phyloP scores from a whole-genome alignment of 805 yeast genomes.

The Wickerhamiella shivajii region DNA sequence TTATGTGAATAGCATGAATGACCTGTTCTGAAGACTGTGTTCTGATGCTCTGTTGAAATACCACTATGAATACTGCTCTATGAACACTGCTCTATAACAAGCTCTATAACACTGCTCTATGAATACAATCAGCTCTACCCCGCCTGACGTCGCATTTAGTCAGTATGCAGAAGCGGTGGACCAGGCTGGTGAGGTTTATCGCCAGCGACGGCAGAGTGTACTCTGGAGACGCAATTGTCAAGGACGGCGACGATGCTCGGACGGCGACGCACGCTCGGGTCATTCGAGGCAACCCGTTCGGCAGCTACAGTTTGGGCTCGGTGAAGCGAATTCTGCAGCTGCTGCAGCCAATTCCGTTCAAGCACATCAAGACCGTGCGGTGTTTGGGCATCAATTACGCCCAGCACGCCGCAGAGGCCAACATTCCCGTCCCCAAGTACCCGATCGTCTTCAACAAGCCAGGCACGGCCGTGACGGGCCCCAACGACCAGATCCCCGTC shows the following conservation, averaged over 20 bases:
- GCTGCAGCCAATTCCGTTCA: slow-evolving; percentile 29
- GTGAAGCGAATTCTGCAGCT: slow-evolving; percentile 24
- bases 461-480: slow-evolving; percentile 31
- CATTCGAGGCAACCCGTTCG: slow-evolving; percentile 35
- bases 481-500: slow-evolving; percentile 30
- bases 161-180: slow-evolving; percentile 13
- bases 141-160: too few species aligned
- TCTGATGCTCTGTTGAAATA: too few species aligned
- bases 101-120: too few species aligned
- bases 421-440: slow-evolving; percentile 30
- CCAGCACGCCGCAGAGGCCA: slow-evolving; percentile 30
- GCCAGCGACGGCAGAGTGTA: slow-evolving; percentile 31
- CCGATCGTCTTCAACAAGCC: slow-evolving; percentile 42
- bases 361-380: slow-evolving; percentile 29
- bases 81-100: too few species aligned
- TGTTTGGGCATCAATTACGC: slow-evolving; percentile 40
- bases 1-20: too few species aligned
- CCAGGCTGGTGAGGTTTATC: slow-evolving; percentile 32
- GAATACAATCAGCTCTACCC: too few species aligned
- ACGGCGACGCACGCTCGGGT: slow-evolving; percentile 29
- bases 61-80: too few species aligned
- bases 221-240: slow-evolving; percentile 36
- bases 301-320: slow-evolving; percentile 27
- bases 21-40: too few species aligned
- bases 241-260: slow-evolving; percentile 27